Evolutionary conservation across 495 filamentous ascomycete species (phyloP), one percentile per base, ranked within the genome.

Genomic region (Cercophora newfieldiana): DNA sequence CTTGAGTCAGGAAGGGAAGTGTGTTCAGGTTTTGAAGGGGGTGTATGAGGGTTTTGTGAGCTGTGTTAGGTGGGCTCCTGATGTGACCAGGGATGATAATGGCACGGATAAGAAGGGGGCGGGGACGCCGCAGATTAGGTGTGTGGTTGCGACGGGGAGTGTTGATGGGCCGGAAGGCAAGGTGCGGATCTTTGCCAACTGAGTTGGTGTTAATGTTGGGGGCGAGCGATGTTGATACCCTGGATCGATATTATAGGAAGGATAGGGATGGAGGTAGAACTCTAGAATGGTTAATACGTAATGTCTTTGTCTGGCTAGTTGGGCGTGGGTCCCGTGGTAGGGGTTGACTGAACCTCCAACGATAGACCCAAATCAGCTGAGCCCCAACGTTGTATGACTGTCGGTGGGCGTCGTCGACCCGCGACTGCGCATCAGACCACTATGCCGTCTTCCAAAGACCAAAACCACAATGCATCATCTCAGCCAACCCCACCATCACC

Each of bases 1-100:
- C 78, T 78, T 97, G n/a, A 82, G 83, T 19, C 94, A 97, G 73
- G 93, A 96, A 71, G 90, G 90, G 21, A 90, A 90, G 70, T 91
- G 92, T 68, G 93, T 97, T 48, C 92, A 92, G 78, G 88, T 62
- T 6, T 18, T 68, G 54, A 59, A 22, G 18, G 66, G 66, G 14
- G 62, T 68, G 3, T 68, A 64, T 47, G 66, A 68, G 28, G 66
- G 66, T 30, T 68, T 68, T 58, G 66, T 68, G 47, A 68, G 66
- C 47, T 68, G 66, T 16, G 47, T 68, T 0, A 59, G 62, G 18
- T 68, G 66, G 66, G 66, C 66, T n/a, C 66, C 66, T 12, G 47
- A 33, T 7, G 55, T 68, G 22, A 53, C 53, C 7, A 68, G 65
- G 30, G 66, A 68, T 24, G 61, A 51, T 3, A 53, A 58, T 30